phyloP scores from a whole-genome alignment of 2,329 filamentous ascomycete genomes.

The Fusarium guadeloupense region DNA sequence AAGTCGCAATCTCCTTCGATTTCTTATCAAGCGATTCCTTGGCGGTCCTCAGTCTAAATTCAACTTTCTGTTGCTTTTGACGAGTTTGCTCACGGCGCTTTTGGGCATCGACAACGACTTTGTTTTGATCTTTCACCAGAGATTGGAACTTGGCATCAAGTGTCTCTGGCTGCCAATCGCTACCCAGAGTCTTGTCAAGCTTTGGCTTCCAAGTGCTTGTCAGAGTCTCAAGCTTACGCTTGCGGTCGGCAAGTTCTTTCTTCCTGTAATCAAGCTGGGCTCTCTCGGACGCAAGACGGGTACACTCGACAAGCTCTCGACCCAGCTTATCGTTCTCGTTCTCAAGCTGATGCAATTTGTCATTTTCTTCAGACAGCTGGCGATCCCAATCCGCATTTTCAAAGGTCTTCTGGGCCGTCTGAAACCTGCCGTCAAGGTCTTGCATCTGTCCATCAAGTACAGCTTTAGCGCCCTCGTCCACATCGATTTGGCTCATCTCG shows the following conservation, averaged over 20 bases:
- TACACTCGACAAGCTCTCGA: constrained; percentile 84
- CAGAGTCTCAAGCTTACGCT: constrained; percentile 80
- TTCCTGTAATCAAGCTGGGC: constrained; percentile 85
- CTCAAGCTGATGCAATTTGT: constrained; percentile 74
- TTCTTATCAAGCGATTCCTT: constrained; percentile 73
- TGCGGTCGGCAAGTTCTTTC: constrained; percentile 78
- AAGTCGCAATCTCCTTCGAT: constrained; percentile 67
- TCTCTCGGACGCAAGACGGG: constrained; percentile 80
- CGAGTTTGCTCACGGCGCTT: constrained; percentile 74
- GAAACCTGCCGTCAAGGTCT: constrained; percentile 72
- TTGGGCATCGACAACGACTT: constrained; percentile 70
- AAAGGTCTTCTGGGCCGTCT: constrained; percentile 69
- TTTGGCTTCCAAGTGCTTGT: constrained; percentile 77
- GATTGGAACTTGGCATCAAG: constrained; percentile 77
- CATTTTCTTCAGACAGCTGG: constrained; percentile 73
- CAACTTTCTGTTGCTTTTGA: constrained; percentile 79
- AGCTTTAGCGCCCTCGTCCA: constrained; percentile 87
- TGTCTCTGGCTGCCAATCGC: constrained; percentile 72
- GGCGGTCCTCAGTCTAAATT: constrained; percentile 74
- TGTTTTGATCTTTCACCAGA: constrained; percentile 65
- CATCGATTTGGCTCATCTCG: constrained; percentile 75
- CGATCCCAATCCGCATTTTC: constrained; percentile 73
- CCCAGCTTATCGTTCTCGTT: constrained; percentile 76
- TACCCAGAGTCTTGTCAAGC: constrained; percentile 70
- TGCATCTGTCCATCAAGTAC: constrained; percentile 77